These are phyloP conservation scores for Trichoderma asperelloides DNA, from an alignment of 495 filamentous ascomycete species.

Conservation along the genomic window DNA sequence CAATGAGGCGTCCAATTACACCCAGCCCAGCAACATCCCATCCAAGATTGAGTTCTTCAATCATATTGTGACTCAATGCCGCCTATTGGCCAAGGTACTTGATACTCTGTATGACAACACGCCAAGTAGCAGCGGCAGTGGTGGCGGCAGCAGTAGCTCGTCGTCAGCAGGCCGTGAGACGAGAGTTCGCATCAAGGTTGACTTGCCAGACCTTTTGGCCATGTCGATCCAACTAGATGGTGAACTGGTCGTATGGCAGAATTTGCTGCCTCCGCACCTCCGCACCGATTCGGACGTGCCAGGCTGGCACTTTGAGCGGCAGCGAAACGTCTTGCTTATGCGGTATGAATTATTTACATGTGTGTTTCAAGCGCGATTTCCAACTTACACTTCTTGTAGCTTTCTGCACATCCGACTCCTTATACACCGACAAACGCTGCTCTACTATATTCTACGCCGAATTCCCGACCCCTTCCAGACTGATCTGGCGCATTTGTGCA, in stretches of 20 bases:
- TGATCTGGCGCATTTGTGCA: conserved; percentile 7
- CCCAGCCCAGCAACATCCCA: conserved; percentile 5
- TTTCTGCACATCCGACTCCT: conserved; percentile 11
- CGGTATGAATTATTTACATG: not conserved
- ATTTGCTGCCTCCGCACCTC: conserved; percentile 7
- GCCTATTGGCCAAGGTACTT: conserved; percentile 8
- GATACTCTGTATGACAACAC: conserved; percentile 10
- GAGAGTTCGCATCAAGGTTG: not conserved
- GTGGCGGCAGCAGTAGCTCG: not conserved
- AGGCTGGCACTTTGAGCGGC: conserved; percentile 11
- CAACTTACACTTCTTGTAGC: not conserved
- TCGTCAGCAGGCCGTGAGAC: not conserved
- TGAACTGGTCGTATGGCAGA: conserved; percentile 5
- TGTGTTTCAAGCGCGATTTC: no score
- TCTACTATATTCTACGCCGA: conserved; percentile 10
- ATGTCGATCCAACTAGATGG: conserved; percentile 13
- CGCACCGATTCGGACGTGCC: conserved; percentile 8
- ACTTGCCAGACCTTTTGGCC: conserved; percentile 10
- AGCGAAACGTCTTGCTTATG: conserved; percentile 11
- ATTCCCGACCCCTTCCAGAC: conserved; percentile 12
- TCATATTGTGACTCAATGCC: conserved; percentile 11
- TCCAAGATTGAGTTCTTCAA: conserved; percentile 12
- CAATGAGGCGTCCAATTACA: conserved; percentile 7
- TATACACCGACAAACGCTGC: conserved; percentile 11
- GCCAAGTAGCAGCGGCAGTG: not conserved